These are phyloP conservation scores for Volvox africanus DNA, from an alignment of 139 green algal species.

Conservation along the genomic window DNA sequence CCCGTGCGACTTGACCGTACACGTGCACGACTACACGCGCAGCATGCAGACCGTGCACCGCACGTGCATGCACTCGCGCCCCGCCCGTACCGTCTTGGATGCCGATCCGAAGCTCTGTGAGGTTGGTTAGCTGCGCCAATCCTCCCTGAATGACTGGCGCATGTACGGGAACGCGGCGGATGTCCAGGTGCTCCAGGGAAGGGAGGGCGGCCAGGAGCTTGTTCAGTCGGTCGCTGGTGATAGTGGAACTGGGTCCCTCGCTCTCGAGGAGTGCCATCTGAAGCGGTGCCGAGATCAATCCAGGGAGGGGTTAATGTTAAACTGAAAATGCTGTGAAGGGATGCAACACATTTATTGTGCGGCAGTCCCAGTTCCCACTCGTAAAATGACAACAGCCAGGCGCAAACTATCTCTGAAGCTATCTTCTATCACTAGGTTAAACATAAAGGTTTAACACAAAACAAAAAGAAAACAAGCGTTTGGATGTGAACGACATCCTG, in stretches of 20 bases:
- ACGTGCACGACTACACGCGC: neutral
- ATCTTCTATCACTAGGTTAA: too few relatives aligned
- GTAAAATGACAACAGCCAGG: too few relatives aligned
- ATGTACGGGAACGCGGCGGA: neutral
- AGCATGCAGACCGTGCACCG: neutral
- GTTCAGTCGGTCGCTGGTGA: neutral
- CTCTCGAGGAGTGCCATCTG: slow-evolving; percentile 31
- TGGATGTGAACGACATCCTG: too few relatives aligned
- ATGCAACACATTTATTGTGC: too few relatives aligned
- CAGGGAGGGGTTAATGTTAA: too few relatives aligned
- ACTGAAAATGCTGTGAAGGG: too few relatives aligned
- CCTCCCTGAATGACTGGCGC: neutral
- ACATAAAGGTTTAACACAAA: too few relatives aligned
- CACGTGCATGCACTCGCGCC: neutral
- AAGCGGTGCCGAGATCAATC: too few relatives aligned
- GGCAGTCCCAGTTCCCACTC: too few relatives aligned
- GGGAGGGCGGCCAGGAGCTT: slow-evolving; percentile 19
- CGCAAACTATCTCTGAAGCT: too few relatives aligned
- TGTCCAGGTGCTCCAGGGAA: neutral
- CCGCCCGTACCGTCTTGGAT: neutral
- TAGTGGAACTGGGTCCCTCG: neutral
- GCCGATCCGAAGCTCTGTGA: slow-evolving; percentile 2
- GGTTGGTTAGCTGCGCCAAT: neutral
- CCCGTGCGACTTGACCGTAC: neutral
- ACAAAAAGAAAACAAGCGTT: too few relatives aligned